Percentiles rank a stretch among this genome's conserved stretches.
phyloP scores from a whole-genome alignment of 2,329 filamentous ascomycete genomes.

The Macrophomina tecta region DNA sequence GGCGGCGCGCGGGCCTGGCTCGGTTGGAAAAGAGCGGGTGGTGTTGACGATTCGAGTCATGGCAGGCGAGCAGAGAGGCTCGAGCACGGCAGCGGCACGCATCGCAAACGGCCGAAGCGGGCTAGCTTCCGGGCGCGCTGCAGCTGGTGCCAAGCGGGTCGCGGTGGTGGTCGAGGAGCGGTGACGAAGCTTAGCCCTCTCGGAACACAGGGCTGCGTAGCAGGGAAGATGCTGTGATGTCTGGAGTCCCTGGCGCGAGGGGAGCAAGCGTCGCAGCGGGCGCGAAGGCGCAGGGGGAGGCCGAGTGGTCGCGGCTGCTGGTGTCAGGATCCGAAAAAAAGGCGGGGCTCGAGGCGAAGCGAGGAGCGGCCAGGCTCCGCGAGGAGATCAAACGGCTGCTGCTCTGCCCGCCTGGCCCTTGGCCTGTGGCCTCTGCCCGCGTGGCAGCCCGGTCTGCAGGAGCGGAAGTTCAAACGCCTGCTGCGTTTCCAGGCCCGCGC shows the following conservation, averaged over 20 bases:
- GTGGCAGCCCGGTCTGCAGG: constrained; percentile 12
- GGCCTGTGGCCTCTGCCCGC: neutral
- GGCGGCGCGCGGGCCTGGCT: constrained; percentile 20
- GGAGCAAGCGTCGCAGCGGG: neutral
- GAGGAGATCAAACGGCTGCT: constrained; percentile 10
- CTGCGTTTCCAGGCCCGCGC: constrained; percentile 11
- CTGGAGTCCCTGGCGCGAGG: constrained; percentile 2
- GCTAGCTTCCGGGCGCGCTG: neutral
- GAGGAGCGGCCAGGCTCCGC: constrained; percentile 17
- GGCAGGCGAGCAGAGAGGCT: constrained; percentile 11
- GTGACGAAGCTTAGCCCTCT: constrained; percentile 19
- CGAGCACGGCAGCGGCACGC: constrained; percentile 6
- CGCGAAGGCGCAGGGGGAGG: constrained; percentile 5
- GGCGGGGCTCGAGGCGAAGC: constrained; percentile 23
- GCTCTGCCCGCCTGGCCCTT: constrained; percentile 2
- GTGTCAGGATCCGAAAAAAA: constrained; percentile 25
- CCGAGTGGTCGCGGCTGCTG: neutral
- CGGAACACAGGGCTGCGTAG: neutral
- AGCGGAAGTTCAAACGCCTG: neutral
- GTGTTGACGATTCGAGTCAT: constrained; percentile 21
- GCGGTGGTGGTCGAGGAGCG: neutral
- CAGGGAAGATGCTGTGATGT: neutral
- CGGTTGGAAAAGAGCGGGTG: constrained; percentile 19
- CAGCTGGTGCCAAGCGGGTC: neutral
- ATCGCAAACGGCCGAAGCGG: neutral